Base-by-base conservation (phyloP, 495 filamentous ascomycete genomes). In the Penicillium pancosmium region DNA sequence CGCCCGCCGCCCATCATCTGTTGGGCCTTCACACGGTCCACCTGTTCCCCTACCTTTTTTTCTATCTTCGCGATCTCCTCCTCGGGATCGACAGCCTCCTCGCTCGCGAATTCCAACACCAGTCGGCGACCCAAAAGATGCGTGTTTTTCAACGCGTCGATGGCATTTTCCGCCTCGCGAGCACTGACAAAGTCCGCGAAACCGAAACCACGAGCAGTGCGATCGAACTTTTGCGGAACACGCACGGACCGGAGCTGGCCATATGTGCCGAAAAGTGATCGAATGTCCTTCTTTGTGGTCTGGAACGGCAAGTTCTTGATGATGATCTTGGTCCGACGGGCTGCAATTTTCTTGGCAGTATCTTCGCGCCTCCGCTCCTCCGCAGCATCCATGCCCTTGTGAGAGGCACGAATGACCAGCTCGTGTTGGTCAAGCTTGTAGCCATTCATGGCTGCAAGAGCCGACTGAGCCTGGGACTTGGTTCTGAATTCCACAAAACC, bases 241-340 rank as follows among this genome's bases (percentile, higher is more conserved):
- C 95, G 89, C 33, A 98, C 89, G 50, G 92, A 91, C 46, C 92
- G 89, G 54, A 99, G 83, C 65, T 95, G 89, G 18, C 95, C 94
- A 70, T 97, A 99, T 16, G 89, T 80, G 47, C 89, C 86, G 71
- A 99, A 91, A 10, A 99, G 80, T 15, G 86, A 79, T 41, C 89
- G 84, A 33, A 99, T 79, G 64, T 99, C 95, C 69, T 94, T 92
- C 80, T 96, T 97, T 43, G 85, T 89, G 10, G 89, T 88, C 75
- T 98, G 90, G 78, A 99, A 99, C 9, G 94, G 94, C 68, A 99
- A 75, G 78, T 99, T 99, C 80, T 98, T 98, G 80, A 98, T 91
- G 72, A 98, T 89, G 65, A 99, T 87, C 80, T 98, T 97, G 34
- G 92, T 97, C 52, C 84, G 82, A 64, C 85, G 84, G 23, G 82